Percentiles rank a stretch among this genome's conserved stretches.
phyloP scores from a whole-genome alignment of 441 rosid species.

The Kokia cookei region DNA sequence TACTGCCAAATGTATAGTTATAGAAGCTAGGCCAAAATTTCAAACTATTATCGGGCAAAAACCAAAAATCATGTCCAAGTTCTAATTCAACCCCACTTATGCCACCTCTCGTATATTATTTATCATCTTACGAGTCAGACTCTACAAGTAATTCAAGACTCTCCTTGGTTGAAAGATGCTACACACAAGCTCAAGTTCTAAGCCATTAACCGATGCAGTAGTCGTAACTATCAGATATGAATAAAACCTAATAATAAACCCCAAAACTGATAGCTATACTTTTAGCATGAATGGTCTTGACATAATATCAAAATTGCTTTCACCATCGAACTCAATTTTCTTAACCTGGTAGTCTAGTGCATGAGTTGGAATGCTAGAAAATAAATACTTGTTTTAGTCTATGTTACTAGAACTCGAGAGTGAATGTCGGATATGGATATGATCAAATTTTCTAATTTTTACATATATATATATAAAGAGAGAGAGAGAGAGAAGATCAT shows the following conservation, averaged over 20 bases:
- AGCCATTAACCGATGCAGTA: neutral
- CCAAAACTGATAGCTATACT: neutral
- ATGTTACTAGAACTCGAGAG: too few relatives aligned
- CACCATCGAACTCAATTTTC: neutral
- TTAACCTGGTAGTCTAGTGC: neutral
- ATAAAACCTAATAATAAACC: neutral
- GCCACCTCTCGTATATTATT: neutral
- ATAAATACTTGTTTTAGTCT: neutral
- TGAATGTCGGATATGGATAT: too few relatives aligned
- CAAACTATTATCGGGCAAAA: neutral
- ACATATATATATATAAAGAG: too few relatives aligned
- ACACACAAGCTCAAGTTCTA: neutral
- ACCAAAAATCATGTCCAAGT: neutral
- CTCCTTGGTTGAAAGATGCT: neutral
- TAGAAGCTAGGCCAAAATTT: neutral
- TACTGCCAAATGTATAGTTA: neutral
- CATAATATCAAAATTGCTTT: neutral
- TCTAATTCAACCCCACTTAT: neutral
- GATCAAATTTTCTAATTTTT: too few relatives aligned
- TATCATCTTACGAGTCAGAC: neutral
- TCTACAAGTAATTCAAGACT: neutral
- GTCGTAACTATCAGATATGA: neutral
- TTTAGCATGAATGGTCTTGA: neutral
- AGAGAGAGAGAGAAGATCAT: too few relatives aligned
- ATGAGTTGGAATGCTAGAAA: neutral